Percentiles rank a stretch among this genome's conserved stretches.
phyloP scores from a whole-genome alignment of 1,139 yeast species.

The Tardiomyces blankii region DNA sequence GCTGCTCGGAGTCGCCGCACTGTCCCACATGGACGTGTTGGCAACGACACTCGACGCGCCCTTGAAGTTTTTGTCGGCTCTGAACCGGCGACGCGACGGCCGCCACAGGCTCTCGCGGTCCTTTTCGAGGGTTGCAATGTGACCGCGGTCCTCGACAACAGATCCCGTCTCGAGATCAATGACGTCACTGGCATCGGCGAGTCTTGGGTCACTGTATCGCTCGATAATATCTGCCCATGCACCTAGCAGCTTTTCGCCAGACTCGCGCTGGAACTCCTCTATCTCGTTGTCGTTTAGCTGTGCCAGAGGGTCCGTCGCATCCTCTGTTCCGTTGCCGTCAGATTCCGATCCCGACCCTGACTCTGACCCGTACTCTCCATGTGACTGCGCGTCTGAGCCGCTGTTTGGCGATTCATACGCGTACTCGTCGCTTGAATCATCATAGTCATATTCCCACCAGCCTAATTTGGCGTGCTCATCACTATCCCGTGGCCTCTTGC shows the following conservation, averaged over 20 bases:
- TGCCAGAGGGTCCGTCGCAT: neutral
- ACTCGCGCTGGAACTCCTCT: conserved; percentile 1
- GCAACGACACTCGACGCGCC: conserved; percentile 10
- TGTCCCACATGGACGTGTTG: no score
- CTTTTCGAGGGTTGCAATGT: conserved; percentile 16
- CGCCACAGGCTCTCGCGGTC: neutral
- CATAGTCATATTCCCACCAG: no score
- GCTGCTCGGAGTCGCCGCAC: no score
- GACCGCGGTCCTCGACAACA: conserved; percentile 54
- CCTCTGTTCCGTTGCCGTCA: neutral
- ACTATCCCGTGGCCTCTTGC: no score
- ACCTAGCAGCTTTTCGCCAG: conserved; percentile 24
- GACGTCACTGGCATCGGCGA: conserved; percentile 38
- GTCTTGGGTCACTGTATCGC: conserved; percentile 33
- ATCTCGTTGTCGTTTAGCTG: neutral
- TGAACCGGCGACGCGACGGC: neutral
- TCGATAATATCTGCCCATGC: conserved; percentile 47
- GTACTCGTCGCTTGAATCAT: no score
- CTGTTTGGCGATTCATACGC: no score
- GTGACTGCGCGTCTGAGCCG: neutral
- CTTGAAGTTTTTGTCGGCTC: conserved; percentile 8
- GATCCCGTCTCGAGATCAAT: conserved; percentile 53
- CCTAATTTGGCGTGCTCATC: no score
- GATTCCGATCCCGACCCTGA: neutral
- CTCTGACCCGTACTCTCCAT: no score